A percentile compares a stretch with the other conserved stretches of the same genome.
These are phyloP conservation scores for Poteriospumella lacustris DNA, from an alignment of 108 stramenopile genomes.

Conservation along the genomic window DNA sequence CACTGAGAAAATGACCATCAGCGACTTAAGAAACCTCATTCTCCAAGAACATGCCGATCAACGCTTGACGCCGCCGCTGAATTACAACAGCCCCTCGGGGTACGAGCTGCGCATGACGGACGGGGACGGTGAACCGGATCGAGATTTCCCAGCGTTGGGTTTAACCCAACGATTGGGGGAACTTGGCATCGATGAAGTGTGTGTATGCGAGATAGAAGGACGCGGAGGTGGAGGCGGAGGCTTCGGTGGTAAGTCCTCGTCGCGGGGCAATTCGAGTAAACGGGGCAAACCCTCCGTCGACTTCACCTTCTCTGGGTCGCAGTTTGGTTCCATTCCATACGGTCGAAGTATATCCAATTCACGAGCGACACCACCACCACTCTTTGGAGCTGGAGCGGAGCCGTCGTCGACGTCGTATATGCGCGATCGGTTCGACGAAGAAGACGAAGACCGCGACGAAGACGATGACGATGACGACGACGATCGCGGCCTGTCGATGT, in stretches of 20 bases:
- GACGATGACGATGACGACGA: no score
- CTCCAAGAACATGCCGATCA: neutral
- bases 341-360: neutral
- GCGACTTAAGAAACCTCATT: neutral
- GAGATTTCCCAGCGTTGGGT: constrained; percentile 42
- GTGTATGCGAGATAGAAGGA: constrained; percentile 20
- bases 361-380: neutral
- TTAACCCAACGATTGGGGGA: neutral
- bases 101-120: constrained; percentile 43
- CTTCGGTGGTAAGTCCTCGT: neutral
- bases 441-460: no score
- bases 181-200: neutral
- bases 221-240: neutral
- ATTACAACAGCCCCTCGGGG: constrained; percentile 2
- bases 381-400: neutral
- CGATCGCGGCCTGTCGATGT: neutral
- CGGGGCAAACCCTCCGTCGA: neutral
- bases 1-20: neutral
- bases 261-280: constrained; percentile 9
- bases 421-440: neutral
- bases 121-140: constrained; percentile 33
- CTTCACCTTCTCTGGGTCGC: neutral
- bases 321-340: neutral
- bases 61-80: neutral
- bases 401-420: neutral